phyloP scores from a whole-genome alignment of 1,284 basidiomycete species.

The Rhodotorula mucilaginosa region DNA sequence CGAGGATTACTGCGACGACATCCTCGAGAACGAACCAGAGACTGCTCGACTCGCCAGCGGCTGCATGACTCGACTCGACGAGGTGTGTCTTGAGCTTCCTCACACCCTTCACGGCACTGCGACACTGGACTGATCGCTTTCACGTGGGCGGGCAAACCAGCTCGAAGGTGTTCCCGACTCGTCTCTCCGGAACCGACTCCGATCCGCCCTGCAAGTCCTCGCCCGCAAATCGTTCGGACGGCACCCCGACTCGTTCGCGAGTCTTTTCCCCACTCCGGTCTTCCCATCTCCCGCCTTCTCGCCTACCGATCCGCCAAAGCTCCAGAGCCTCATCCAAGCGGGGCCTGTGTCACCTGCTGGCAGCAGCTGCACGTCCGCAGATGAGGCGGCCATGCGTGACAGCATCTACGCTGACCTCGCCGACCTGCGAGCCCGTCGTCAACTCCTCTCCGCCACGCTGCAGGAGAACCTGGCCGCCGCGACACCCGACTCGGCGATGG shows the following conservation, averaged over 20 bases:
- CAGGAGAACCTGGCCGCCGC: background rate
- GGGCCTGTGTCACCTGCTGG: no score
- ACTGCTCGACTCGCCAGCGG: constrained; percentile 1
- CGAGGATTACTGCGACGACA: constrained; percentile 73
- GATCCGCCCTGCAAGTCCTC: constrained; percentile 5
- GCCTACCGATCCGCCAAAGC: background rate
- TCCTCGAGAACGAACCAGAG: constrained; percentile 54
- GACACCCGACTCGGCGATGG: background rate
- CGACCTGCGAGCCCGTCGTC: constrained; percentile 15
- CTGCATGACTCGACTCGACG: constrained; percentile 68
- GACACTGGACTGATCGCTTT: background rate
- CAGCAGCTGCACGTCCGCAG: background rate
- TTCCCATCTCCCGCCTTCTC: background rate
- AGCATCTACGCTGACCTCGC: constrained; percentile 25
- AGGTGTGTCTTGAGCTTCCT: constrained; percentile 55
- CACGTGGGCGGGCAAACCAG: background rate
- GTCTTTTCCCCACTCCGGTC: constrained; percentile 13
- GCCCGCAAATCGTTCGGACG: constrained; percentile 31
- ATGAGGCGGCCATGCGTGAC: constrained; percentile 2
- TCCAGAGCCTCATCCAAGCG: constrained; percentile 9
- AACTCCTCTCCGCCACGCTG: constrained; percentile 4
- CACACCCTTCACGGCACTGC: background rate
- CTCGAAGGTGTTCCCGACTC: background rate
- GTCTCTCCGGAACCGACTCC: background rate
- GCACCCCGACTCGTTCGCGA: constrained; percentile 34